Conservation (phyloP, 129 eudicot species). For the Artemisia argyi region DNA sequence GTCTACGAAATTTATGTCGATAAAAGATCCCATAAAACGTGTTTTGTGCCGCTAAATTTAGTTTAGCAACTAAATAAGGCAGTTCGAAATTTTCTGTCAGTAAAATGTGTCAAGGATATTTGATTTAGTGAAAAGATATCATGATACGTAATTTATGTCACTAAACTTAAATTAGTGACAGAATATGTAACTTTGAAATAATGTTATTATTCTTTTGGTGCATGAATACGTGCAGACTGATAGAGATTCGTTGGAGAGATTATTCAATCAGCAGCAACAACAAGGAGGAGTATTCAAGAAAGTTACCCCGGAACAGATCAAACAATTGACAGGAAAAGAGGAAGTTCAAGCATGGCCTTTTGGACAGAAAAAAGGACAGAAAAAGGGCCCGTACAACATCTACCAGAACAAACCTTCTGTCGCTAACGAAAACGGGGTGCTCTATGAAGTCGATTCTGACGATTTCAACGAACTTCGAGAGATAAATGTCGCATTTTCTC, state of each 20-base stretch:
- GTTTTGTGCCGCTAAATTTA: no score
- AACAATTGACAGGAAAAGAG: slow-evolving; percentile 48
- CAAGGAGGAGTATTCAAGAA: slow-evolving; percentile 47
- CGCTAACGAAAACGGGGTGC: slow-evolving; percentile 50
- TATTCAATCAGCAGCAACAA: slow-evolving; percentile 27
- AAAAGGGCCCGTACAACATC: slow-evolving; percentile 51
- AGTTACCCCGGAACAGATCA: slow-evolving; percentile 69
- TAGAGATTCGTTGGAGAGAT: slow-evolving; percentile 32
- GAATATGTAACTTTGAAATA: no score
- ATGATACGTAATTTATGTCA: no score
- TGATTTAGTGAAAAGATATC: no score
- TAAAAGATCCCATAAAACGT: no score
- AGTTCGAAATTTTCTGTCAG: no score
- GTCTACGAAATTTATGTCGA: no score
- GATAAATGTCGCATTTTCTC: slow-evolving; percentile 40
- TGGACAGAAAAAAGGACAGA: slow-evolving; percentile 44
- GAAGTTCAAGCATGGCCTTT: slow-evolving; percentile 70
- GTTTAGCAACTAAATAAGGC: no score
- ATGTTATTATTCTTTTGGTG: neutral
- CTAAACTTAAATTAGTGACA: no score
- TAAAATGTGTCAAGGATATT: no score
- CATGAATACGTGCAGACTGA: slow-evolving; percentile 29
- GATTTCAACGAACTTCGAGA: slow-evolving; percentile 47
- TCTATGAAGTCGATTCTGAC: slow-evolving; percentile 37
- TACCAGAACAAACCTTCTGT: slow-evolving; percentile 37